A percentile compares a stretch with the other conserved stretches of the same genome.
Conservation (phyloP, 2,329 filamentous ascomycete genomes). For the Dryadomyces quercivorus region DNA sequence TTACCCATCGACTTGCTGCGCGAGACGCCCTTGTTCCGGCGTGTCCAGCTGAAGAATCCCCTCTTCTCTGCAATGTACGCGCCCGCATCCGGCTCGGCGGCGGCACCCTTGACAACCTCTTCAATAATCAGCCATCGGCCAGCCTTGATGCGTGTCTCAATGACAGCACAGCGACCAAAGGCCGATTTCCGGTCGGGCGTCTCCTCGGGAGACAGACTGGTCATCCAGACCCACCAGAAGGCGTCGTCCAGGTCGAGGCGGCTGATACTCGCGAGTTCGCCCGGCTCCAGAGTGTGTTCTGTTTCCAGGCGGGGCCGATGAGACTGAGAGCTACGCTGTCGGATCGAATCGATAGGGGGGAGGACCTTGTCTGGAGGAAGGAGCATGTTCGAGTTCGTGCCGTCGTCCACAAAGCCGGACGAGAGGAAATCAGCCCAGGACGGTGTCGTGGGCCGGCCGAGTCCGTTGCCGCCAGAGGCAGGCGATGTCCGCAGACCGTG, state of each 20-base stretch:
- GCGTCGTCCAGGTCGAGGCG: slow-evolving; percentile 80
- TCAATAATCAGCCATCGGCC: slow-evolving; percentile 92
- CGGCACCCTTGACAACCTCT: slow-evolving; percentile 89
- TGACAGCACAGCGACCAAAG: slow-evolving; percentile 83
- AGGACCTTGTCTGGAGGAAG: slow-evolving; percentile 87
- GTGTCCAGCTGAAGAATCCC: slow-evolving; percentile 79
- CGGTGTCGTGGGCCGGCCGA: slow-evolving; percentile 80
- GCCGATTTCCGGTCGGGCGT: slow-evolving; percentile 74
- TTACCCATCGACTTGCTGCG: slow-evolving; percentile 63
- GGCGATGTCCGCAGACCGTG: slow-evolving; percentile 48
- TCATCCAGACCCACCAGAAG: slow-evolving; percentile 99
- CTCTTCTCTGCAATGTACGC: slow-evolving; percentile 96
- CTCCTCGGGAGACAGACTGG: slow-evolving; percentile 84
- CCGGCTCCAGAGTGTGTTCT: slow-evolving; percentile 64
- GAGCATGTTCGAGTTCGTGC: slow-evolving; percentile 55
- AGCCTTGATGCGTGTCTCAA: slow-evolving; percentile 73
- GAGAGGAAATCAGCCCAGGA: slow-evolving; percentile 98
- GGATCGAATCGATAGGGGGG: slow-evolving; percentile 64
- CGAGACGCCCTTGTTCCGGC: slow-evolving; percentile 47
- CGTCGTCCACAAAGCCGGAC: slow-evolving; percentile 75
- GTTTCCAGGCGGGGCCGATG: slow-evolving; percentile 61
- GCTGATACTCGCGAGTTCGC: slow-evolving; percentile 86
- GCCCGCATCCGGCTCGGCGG: slow-evolving; percentile 68
- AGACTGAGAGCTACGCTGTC: slow-evolving; percentile 79
- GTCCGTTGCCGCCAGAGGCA: slow-evolving; percentile 50